A percentile compares a stretch with the other conserved stretches of the same genome.
Evolutionary conservation across 2,329 filamentous ascomycete genomes (phyloP).

Genomic region (Fusarium hostae): DNA sequence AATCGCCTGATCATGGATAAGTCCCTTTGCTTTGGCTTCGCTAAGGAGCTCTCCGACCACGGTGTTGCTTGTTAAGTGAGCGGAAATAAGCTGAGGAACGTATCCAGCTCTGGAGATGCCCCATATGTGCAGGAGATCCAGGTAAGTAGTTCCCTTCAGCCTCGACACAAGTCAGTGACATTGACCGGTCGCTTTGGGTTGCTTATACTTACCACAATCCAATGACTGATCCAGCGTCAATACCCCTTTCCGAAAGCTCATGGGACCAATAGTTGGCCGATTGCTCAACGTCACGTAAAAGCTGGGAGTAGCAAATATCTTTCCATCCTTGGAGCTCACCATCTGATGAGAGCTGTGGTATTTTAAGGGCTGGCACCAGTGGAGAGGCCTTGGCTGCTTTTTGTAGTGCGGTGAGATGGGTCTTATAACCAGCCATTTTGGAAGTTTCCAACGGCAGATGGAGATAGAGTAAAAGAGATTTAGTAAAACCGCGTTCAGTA

Average conservation of each 20-base stretch:
- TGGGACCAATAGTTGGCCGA: neutral
- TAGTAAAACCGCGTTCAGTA: neutral
- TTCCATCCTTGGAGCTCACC: neutral
- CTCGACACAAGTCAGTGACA: rapidly evolving
- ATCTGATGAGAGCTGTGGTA: neutral
- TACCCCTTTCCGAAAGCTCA: neutral
- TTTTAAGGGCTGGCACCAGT: neutral
- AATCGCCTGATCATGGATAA: neutral
- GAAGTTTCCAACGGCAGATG: rapidly evolving
- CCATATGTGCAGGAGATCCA: neutral
- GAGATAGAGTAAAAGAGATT: no score
- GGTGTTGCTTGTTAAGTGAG: neutral
- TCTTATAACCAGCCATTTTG: neutral
- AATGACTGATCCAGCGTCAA: neutral
- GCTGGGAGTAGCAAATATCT: neutral
- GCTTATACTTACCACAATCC: neutral
- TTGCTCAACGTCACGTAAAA: neutral
- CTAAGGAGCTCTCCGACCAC: neutral
- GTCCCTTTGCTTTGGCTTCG: neutral
- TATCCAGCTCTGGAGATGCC: neutral
- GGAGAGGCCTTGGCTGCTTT: neutral
- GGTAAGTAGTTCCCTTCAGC: neutral
- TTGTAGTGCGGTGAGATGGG: neutral
- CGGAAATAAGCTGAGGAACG: neutral
- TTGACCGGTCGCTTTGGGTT: rapidly evolving